phyloP scores from a whole-genome alignment of 2,329 filamentous ascomycete genomes.

The Botrytis fabae region DNA sequence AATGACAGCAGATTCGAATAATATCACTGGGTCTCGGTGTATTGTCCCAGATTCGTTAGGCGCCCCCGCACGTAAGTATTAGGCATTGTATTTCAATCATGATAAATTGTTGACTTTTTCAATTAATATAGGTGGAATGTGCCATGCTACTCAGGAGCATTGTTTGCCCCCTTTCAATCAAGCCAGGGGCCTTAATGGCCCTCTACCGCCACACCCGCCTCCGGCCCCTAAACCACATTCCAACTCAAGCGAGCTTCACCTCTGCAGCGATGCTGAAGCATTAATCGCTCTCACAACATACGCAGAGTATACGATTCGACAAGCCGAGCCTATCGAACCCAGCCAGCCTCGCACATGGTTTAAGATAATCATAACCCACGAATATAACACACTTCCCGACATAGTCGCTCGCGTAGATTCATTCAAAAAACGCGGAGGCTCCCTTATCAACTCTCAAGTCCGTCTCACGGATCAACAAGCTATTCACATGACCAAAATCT shows the following conservation, averaged over 20 bases:
- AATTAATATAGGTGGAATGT: no score
- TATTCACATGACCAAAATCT: slow-evolving; percentile 29
- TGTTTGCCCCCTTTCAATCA: no score
- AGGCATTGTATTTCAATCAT: no score
- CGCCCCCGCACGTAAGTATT: no score
- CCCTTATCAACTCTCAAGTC: slow-evolving; percentile 29
- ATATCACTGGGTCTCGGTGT: no score
- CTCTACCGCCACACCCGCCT: background rate
- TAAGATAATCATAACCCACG: slow-evolving; percentile 26
- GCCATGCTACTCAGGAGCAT: no score
- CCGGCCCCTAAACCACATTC: background rate
- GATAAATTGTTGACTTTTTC: no score
- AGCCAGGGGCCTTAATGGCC: background rate
- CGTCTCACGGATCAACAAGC: slow-evolving; percentile 31
- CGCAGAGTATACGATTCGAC: slow-evolving; percentile 31
- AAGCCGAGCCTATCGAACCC: slow-evolving; percentile 4
- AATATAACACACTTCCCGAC: slow-evolving; percentile 14
- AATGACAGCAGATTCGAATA: background rate
- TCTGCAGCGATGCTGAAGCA: slow-evolving; percentile 26
- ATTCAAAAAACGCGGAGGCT: slow-evolving; percentile 23
- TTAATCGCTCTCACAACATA: slow-evolving; percentile 29
- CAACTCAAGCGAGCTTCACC: slow-evolving; percentile 19
- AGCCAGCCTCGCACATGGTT: slow-evolving; percentile 24
- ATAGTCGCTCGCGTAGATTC: slow-evolving; percentile 24
- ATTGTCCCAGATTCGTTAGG: no score